Percentiles rank a stretch among this genome's conserved stretches.
These are phyloP conservation scores for Juglanconis juglandina DNA, from an alignment of 2,329 filamentous ascomycete genomes.

Conservation along the genomic window DNA sequence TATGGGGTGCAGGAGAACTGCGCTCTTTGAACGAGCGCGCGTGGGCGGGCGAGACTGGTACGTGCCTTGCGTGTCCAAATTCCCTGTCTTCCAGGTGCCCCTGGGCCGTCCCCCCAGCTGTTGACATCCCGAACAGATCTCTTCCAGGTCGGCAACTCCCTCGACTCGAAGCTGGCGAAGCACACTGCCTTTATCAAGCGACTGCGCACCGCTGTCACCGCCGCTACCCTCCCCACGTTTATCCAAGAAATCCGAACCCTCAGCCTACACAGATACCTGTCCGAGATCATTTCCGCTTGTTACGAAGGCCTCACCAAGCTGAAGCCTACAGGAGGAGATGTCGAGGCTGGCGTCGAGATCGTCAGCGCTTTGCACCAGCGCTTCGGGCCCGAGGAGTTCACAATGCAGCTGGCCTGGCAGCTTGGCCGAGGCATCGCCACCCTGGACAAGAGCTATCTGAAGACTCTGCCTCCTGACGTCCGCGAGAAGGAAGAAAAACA, in stretches of 20 bases:
- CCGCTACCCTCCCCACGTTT: slow-evolving; percentile 77
- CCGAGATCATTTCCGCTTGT: slow-evolving; percentile 92
- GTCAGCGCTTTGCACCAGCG: slow-evolving; percentile 93
- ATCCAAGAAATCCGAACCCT: slow-evolving; percentile 85
- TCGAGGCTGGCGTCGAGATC: slow-evolving; percentile 87
- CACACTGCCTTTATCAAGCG: slow-evolving; percentile 98
- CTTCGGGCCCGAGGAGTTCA: slow-evolving; percentile 87
- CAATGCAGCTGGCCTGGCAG: slow-evolving; percentile 86
- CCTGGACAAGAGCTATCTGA: slow-evolving; percentile 80
- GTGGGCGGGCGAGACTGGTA: slow-evolving; percentile 88
- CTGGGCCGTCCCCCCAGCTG: slow-evolving; percentile 8
- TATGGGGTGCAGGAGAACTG: slow-evolving; percentile 67
- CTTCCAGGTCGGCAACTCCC: slow-evolving; percentile 70
- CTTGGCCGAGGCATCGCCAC: slow-evolving; percentile 87
- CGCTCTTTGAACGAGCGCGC: slow-evolving; percentile 81
- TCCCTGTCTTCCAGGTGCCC: background rate
- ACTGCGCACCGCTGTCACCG: slow-evolving; percentile 81
- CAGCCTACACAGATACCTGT: slow-evolving; percentile 93
- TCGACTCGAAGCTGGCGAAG: slow-evolving; percentile 95
- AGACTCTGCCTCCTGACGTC: slow-evolving; percentile 72
- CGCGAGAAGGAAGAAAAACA: slow-evolving; percentile 97
- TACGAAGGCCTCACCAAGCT: slow-evolving; percentile 91
- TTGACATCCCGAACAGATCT: slow-evolving; percentile 53
- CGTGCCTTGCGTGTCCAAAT: slow-evolving; percentile 18
- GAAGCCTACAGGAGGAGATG: slow-evolving; percentile 78